Conservation (phyloP, 2,329 filamentous ascomycete species). For the Hypoxylon rubiginosum region DNA sequence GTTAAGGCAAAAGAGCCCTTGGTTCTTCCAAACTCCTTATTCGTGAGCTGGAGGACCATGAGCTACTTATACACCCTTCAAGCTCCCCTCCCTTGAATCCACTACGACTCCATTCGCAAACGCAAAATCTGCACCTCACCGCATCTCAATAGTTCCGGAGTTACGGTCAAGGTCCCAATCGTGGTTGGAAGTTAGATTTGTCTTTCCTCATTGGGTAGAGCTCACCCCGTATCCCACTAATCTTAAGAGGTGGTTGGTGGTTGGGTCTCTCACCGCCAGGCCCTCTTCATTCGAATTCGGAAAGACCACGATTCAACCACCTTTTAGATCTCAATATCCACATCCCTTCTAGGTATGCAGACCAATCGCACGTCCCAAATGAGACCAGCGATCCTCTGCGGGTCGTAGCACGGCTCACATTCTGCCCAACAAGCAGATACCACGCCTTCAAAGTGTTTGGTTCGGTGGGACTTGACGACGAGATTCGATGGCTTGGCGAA, state of each 20-base stretch:
- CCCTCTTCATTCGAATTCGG: constrained; percentile 33
- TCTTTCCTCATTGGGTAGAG: constrained; percentile 21
- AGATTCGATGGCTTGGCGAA: constrained; percentile 36
- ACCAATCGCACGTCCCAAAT: constrained; percentile 23
- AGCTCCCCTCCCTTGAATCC: constrained; percentile 27
- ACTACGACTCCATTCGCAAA: constrained; percentile 21
- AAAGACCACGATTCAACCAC: constrained; percentile 27
- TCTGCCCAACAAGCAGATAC: constrained; percentile 34
- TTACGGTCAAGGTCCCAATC: constrained; percentile 25
- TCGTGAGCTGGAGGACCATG: constrained; percentile 20
- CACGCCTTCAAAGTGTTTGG: constrained; percentile 20
- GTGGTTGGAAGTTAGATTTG: constrained; percentile 28
- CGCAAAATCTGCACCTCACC: constrained; percentile 22
- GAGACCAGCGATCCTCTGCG: constrained; percentile 11
- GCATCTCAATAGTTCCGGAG: constrained; percentile 15
- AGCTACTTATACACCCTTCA: constrained; percentile 39
- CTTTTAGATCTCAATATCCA: constrained; percentile 22
- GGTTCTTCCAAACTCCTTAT: constrained; percentile 22
- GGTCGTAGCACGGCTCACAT: constrained; percentile 4
- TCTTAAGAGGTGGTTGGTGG: constrained; percentile 30
- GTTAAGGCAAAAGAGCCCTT: constrained; percentile 35
- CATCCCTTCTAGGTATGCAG: constrained; percentile 26
- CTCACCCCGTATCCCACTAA: constrained; percentile 16
- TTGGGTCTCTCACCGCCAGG: constrained; percentile 38
- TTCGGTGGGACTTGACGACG: constrained; percentile 23